Percentiles rank a stretch among this genome's conserved stretches.
These are phyloP conservation scores for Wickerhamomyces subpelliculosus DNA, from an alignment of 805 yeast species.

Conservation along the genomic window DNA sequence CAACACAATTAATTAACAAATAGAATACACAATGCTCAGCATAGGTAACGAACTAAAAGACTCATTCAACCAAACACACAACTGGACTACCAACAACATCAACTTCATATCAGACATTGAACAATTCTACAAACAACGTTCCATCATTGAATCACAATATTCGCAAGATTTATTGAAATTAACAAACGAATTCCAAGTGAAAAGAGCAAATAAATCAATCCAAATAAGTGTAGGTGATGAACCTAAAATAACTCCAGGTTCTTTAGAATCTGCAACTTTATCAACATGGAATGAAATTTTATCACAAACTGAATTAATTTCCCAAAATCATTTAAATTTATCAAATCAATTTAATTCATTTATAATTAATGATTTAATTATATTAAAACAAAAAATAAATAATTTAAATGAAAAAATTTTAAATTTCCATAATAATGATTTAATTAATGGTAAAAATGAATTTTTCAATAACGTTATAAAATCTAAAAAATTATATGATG, in stretches of 20 bases:
- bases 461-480: conserved; percentile 25
- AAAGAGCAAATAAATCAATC: conserved; percentile 65
- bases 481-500: conserved; percentile 70
- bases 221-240: conserved; percentile 80
- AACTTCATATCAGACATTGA: conserved; percentile 76
- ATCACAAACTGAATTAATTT: conserved; percentile 73
- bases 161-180: conserved; percentile 58
- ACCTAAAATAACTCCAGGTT: conserved; percentile 91
- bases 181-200: conserved; percentile 62
- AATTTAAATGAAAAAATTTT: conserved; percentile 49
- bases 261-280: conserved; percentile 78
- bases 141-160: conserved; percentile 78
- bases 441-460: conserved; percentile 34
- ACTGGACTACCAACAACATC: conserved; percentile 73
- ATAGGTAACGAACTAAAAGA: conserved; percentile 77
- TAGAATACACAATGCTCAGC: not conserved
- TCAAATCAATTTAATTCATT: conserved; percentile 52
- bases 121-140: conserved; percentile 76
- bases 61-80: conserved; percentile 66
- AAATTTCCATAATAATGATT: conserved; percentile 45
- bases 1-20: too few species aligned
- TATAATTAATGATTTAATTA: conserved; percentile 56
- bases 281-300: conserved; percentile 89
- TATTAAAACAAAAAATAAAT: conserved; percentile 45
- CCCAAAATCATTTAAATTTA: conserved; percentile 57